Base-by-base conservation (phyloP, 495 filamentous ascomycete genomes). In the Apiosordaria backusii region DNA sequence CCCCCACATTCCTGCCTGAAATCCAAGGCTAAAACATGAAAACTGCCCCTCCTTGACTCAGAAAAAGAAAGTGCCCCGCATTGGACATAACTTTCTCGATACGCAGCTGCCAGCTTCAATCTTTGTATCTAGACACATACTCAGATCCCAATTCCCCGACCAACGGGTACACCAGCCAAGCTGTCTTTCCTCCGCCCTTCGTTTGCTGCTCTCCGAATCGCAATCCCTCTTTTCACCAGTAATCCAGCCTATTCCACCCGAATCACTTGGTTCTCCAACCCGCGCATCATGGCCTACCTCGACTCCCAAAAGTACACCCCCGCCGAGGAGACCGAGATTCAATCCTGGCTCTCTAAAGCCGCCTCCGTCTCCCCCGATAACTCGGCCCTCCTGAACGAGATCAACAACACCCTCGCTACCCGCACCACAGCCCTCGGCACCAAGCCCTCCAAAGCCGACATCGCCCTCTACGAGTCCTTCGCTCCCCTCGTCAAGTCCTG, bases 381-480 rank as follows among this genome's bases (percentile, higher is more conserved):
- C 50, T 87, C 89, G 70, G 85, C 89, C 40, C 85, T 89, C 62
- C 84, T 98, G 60, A 83, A 85, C 55, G 83, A 87, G 40, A 83
- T 99, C 65, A 97, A 98, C 79, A 83, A 85, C 61, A 91, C 96
- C 78, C 88, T 99, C 54, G 88, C 92, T 26, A 90, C 88, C 63
- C 91, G 92, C 66, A 95, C 93, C 64, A 97, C 94, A 18, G 80
- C 97, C 57, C 87, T 98, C 16, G 94, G 94, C 67, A 85, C 86
- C 76, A 97, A 97, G 82, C 91, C 93, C 57, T 95, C 91, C 62
- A 86, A 92, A 74, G 95, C 93, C 63, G 95, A 99, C 73, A 80
- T 96, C 61, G 90, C 90, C 64, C 83, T 93, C 62, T 99, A 96
- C 80, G 84, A 92, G 69, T 82, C 90, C 53, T 80, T 97, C 21